Evolutionary conservation across 2,329 filamentous ascomycete genomes (phyloP).

Genomic region (Phoma herbarum): DNA sequence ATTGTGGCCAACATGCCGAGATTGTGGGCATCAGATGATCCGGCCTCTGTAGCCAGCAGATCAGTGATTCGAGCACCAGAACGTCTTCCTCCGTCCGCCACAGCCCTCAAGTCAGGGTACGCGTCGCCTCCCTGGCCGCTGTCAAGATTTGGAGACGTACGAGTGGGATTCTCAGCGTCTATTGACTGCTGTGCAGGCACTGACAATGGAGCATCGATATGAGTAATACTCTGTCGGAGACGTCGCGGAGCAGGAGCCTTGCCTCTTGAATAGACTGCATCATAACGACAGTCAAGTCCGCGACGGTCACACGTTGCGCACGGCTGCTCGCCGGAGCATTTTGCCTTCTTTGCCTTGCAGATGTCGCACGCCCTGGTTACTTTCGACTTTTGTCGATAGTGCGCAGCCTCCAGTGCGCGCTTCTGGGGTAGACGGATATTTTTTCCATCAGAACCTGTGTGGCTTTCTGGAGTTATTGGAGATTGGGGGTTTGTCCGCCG

Average conservation of each 20-base stretch:
- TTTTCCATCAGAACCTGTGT: neutral
- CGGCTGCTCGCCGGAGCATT: constrained; percentile 41
- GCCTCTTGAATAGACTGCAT: constrained; percentile 39
- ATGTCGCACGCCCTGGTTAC: constrained; percentile 43
- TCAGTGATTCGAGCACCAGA: neutral
- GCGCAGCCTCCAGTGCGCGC: constrained; percentile 4
- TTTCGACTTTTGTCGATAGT: constrained; percentile 29
- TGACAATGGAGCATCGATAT: neutral
- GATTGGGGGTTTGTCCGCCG: neutral
- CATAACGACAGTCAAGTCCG: constrained; percentile 34
- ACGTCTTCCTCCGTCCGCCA: neutral
- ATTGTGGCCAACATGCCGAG: constrained; percentile 1
- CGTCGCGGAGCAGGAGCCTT: constrained; percentile 34
- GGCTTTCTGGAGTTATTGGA: neutral
- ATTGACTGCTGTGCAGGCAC: neutral
- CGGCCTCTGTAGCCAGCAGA: neutral
- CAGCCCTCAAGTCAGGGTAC: neutral
- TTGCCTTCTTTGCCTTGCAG: constrained; percentile 44
- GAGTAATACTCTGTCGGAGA: neutral
- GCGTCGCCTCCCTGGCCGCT: neutral
- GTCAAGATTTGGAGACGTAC: no score
- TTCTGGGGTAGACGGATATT: constrained; percentile 21
- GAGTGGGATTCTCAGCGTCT: neutral
- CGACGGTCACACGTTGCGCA: constrained; percentile 34
- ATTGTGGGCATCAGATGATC: neutral